A percentile compares a stretch with the other conserved stretches of the same genome.
Evolutionary conservation across 2,329 filamentous ascomycete species (phyloP).

Genomic region (Alternaria alternata): DNA sequence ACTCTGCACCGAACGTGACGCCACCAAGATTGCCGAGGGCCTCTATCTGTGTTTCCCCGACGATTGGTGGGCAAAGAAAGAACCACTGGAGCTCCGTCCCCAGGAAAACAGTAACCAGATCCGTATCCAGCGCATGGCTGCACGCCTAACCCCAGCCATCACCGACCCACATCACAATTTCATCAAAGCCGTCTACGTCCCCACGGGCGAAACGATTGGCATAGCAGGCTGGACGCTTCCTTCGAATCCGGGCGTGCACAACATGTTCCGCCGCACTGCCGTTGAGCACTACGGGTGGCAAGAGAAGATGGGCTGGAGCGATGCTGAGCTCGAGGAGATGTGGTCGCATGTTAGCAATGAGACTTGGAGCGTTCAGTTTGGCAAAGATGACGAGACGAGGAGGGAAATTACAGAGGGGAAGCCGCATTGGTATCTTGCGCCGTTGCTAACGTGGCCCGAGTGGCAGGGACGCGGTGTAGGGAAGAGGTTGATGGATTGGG

Average conservation of each 20-base stretch:
- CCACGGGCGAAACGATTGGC: slow-evolving; percentile 33
- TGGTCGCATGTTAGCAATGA: slow-evolving; percentile 28
- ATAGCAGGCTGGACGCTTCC: slow-evolving; percentile 41
- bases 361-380: slow-evolving; percentile 32
- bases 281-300: slow-evolving; percentile 32
- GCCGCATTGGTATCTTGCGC: slow-evolving; percentile 44
- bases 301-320: slow-evolving; percentile 28
- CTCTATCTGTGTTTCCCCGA: slow-evolving; percentile 38
- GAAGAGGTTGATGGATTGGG: slow-evolving; percentile 41
- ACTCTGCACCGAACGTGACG: slow-evolving; percentile 28
- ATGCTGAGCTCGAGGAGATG: slow-evolving; percentile 37
- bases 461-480: slow-evolving; percentile 42
- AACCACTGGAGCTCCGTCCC: slow-evolving; percentile 30
- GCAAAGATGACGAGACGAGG: slow-evolving; percentile 28
- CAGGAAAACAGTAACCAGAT: background rate
- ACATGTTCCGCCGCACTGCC: slow-evolving; percentile 31
- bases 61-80: slow-evolving; percentile 31
- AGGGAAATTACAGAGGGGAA: slow-evolving; percentile 26
- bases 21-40: slow-evolving; percentile 31
- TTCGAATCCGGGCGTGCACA: slow-evolving; percentile 22
- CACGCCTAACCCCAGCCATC: slow-evolving; percentile 32
- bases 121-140: slow-evolving; percentile 30
- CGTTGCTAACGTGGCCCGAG: slow-evolving; percentile 39
- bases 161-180: slow-evolving; percentile 25
- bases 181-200: slow-evolving; percentile 37